These are phyloP conservation scores for Vigna nakashimae DNA, from an alignment of 306 rosid species.

Conservation along the genomic window DNA sequence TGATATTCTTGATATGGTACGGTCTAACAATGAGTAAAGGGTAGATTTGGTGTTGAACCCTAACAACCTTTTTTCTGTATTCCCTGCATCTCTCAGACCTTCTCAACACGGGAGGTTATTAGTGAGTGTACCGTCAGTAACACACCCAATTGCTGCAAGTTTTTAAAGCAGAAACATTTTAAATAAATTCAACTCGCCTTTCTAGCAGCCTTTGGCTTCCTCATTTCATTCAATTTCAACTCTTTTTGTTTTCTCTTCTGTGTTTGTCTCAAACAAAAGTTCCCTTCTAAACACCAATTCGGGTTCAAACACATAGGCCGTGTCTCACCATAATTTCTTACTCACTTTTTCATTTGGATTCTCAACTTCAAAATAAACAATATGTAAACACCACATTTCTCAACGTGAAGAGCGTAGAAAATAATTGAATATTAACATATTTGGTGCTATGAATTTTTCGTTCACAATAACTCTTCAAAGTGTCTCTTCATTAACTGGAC, in stretches of 20 bases:
- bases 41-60: constrained; percentile 26
- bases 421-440: no score
- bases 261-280: neutral
- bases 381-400: no score
- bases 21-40: constrained; percentile 40
- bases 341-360: no score
- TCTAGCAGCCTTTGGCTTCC: neutral
- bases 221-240: neutral
- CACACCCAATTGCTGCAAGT: no score
- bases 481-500: no score
- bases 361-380: no score
- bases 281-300: neutral
- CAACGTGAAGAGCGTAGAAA: no score
- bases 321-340: neutral
- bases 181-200: neutral
- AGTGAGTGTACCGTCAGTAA: no score
- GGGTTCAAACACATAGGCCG: neutral
- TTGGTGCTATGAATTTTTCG: no score
- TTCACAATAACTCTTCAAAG: no score
- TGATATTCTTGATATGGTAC: constrained; percentile 43
- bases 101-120: neutral
- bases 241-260: neutral
- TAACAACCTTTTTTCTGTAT: neutral
- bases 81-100: constrained; percentile 4
- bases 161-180: no score